These are phyloP conservation scores for Tubosaeta sp. DNA, from an alignment of 768 basidiomycete genomes.

Conservation along the genomic window DNA sequence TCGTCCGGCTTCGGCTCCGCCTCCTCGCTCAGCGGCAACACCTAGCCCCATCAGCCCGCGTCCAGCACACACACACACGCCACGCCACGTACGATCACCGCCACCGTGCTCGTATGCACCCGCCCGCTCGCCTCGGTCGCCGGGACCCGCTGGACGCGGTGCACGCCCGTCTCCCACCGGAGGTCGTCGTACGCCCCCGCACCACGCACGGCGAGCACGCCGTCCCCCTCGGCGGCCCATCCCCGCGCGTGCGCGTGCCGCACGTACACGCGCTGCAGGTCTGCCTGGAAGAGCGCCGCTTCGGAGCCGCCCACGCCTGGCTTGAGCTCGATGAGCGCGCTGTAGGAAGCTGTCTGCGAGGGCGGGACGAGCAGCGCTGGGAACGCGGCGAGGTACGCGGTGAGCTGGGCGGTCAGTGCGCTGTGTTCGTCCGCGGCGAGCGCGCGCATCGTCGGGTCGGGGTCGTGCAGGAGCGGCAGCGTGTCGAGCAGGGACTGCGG, in stretches of 20 bases:
- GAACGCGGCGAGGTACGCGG: constrained; percentile 40
- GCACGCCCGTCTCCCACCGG: constrained; percentile 92
- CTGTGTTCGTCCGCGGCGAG: constrained; percentile 68
- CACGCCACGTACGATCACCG: constrained; percentile 62
- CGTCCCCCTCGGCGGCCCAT: constrained; percentile 80
- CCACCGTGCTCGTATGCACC: constrained; percentile 88
- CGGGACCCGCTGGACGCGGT: constrained; percentile 92
- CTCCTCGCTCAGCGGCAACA: constrained; percentile 77
- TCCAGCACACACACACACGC: neutral
- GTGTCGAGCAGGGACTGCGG: constrained; percentile 63
- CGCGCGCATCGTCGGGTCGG: constrained; percentile 70
- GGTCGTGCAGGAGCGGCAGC: constrained; percentile 56
- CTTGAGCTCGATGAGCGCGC: constrained; percentile 86
- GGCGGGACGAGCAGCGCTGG: constrained; percentile 72
- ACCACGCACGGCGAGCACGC: constrained; percentile 75
- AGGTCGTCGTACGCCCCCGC: constrained; percentile 73
- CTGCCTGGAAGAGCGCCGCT: constrained; percentile 72
- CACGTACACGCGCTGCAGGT: constrained; percentile 79
- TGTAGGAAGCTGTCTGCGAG: constrained; percentile 59
- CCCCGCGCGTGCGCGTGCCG: constrained; percentile 49
- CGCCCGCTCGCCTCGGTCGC: constrained; percentile 85
- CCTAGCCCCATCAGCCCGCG: constrained; percentile 33
- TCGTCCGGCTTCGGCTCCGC: constrained; percentile 47
- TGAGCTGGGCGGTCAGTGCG: constrained; percentile 35
- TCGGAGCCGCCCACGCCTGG: constrained; percentile 92